Conservation (phyloP, 306 rosid genomes). For the Gastrolobium villosum region DNA sequence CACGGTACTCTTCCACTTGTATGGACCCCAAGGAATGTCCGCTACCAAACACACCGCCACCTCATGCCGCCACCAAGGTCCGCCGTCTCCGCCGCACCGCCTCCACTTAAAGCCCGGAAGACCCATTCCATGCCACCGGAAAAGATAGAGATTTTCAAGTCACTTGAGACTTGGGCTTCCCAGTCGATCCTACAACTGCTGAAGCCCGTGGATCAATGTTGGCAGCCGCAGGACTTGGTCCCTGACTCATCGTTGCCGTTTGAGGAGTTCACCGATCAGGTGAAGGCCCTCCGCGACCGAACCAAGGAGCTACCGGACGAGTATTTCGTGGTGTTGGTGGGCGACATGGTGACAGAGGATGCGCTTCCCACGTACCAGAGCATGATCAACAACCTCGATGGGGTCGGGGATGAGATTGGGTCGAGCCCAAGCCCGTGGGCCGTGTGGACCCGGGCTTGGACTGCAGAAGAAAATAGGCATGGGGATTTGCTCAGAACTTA, state of each 20-base stretch:
- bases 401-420: conserved; percentile 69
- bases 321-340: conserved; percentile 76
- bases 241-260: conserved; percentile 61
- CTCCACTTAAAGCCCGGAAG: conserved; percentile 22
- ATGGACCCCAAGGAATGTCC: conserved; percentile 32
- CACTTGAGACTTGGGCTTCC: conserved; percentile 73
- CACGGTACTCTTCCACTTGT: neutral
- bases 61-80: neutral
- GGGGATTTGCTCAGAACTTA: conserved; percentile 80
- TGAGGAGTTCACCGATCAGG: conserved; percentile 63
- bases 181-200: conserved; percentile 55
- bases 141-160: conserved; percentile 59
- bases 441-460: conserved; percentile 81
- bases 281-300: conserved; percentile 67
- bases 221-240: conserved; percentile 76
- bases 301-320: conserved; percentile 75
- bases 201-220: conserved; percentile 73
- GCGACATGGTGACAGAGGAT: conserved; percentile 83
- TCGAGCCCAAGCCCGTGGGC: conserved; percentile 82
- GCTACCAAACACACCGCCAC: conserved; percentile 23
- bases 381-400: conserved; percentile 76
- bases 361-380: conserved; percentile 89
- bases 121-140: conserved; percentile 67
- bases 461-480: conserved; percentile 85
- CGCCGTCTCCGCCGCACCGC: conserved; percentile 27